Percentiles rank a stretch among this genome's conserved stretches.
These are phyloP conservation scores for Chlamydomonas eustigma DNA, from an alignment of 139 green algal species.

Conservation along the genomic window DNA sequence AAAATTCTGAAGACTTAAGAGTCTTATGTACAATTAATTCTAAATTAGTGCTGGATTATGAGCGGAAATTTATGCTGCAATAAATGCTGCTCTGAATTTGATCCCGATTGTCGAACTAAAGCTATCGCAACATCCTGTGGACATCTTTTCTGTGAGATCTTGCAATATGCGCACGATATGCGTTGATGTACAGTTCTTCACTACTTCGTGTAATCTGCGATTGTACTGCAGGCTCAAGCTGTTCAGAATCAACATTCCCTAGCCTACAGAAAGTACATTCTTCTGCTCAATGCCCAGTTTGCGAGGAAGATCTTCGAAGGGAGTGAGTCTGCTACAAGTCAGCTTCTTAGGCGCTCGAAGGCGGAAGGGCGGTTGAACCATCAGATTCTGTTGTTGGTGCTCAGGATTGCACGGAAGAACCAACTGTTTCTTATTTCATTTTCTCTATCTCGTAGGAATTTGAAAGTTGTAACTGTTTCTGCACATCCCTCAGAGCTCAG, in stretches of 20 bases:
- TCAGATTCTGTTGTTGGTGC: no score
- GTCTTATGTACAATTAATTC: no score
- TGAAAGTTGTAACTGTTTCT: constrained; percentile 49
- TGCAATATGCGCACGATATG: no score
- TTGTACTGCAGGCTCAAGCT: not conserved
- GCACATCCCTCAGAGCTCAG: constrained; percentile 15
- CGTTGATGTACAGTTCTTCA: no score
- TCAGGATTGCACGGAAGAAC: no score
- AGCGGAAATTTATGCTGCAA: constrained; percentile 4
- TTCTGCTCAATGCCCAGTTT: constrained; percentile 43
- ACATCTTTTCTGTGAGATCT: constrained; percentile 57
- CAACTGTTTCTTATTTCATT: no score
- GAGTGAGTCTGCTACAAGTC: constrained; percentile 28
- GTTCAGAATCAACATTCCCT: constrained; percentile 26
- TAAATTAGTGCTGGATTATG: no score
- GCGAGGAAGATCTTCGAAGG: constrained; percentile 41
- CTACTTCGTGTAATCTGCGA: no score
- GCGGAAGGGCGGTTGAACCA: no score
- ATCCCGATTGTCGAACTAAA: not conserved
- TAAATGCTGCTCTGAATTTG: constrained; percentile 8
- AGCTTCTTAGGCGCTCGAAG: no score
- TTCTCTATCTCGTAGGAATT: no score
- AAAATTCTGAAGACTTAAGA: no score
- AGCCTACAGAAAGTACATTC: constrained; percentile 45
- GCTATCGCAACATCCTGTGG: constrained; percentile 39